Percentiles rank a stretch among this genome's conserved stretches.
phyloP scores from a whole-genome alignment of 768 basidiomycete genomes.

The Daedalea quercina region DNA sequence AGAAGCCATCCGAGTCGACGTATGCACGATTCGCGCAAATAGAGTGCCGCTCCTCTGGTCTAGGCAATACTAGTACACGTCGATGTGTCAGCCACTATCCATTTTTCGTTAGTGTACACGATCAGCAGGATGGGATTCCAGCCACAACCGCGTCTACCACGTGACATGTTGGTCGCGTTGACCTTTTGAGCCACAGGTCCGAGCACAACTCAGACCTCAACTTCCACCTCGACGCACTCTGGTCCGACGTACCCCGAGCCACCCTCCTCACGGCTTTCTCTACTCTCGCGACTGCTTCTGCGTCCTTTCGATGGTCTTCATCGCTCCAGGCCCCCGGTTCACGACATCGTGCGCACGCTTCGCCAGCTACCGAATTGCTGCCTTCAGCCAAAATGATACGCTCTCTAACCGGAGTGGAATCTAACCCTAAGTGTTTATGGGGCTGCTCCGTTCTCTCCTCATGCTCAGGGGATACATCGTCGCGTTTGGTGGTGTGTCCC shows the following conservation, averaged over 20 bases:
- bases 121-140: no score
- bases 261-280: not conserved
- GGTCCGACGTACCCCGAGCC: constrained; percentile 2
- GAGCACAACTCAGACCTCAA: not conserved
- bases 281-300: not conserved
- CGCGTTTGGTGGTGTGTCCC: constrained; percentile 11
- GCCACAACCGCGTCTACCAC: not conserved
- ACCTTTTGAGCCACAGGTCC: not conserved
- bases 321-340: constrained; percentile 44
- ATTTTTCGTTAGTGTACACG: no score
- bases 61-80: no score
- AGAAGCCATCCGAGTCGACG: no score
- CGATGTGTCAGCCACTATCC: no score
- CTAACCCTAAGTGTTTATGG: constrained; percentile 54
- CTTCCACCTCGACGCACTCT: constrained; percentile 13
- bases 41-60: no score
- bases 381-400: constrained; percentile 47
- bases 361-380: constrained; percentile 25
- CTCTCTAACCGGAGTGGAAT: constrained; percentile 42
- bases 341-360: constrained; percentile 16
- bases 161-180: not conserved
- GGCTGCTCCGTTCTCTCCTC: constrained; percentile 23
- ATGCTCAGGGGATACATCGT: constrained; percentile 23
- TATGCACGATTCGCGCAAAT: no score
- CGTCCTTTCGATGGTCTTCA: constrained; percentile 26